Percentiles rank a stretch among this genome's conserved stretches.
Evolutionary conservation across 257 asterid genomes (phyloP).

Genomic region (Nicotiana benthamiana): DNA sequence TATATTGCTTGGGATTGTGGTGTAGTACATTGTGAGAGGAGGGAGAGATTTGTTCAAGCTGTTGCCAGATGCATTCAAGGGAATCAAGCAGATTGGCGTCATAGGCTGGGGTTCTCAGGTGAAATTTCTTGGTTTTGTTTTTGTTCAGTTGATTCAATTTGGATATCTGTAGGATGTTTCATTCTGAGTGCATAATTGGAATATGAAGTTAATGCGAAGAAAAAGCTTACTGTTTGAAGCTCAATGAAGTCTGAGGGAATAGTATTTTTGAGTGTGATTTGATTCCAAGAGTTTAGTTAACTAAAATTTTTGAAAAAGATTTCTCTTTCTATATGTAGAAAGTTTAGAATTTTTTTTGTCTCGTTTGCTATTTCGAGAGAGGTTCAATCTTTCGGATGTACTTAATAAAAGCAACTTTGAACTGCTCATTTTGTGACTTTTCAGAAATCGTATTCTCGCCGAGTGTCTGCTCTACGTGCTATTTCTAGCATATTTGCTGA

Average conservation of each 20-base stretch:
- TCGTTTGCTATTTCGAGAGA: not conserved
- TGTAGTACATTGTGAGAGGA: slow-evolving; percentile 89
- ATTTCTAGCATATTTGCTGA: not conserved
- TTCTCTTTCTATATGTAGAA: not conserved
- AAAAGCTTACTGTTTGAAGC: not conserved
- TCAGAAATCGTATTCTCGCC: not conserved
- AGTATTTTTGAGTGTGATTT: not conserved
- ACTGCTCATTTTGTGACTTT: not conserved
- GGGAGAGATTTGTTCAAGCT: slow-evolving; percentile 82
- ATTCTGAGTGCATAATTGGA: not conserved
- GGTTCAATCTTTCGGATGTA: not conserved
- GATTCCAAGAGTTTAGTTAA: not conserved
- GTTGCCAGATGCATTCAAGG: slow-evolving; percentile 89
- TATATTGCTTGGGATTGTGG: not conserved
- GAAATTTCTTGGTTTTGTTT: not conserved
- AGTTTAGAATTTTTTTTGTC: not conserved
- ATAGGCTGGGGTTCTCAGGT: slow-evolving; percentile 99
- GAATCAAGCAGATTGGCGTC: slow-evolving; percentile 92
- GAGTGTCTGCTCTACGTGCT: not conserved
- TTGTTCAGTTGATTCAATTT: not conserved
- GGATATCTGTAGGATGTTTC: not conserved
- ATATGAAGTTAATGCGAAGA: not conserved
- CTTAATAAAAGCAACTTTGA: not conserved
- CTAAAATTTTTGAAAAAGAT: not conserved
- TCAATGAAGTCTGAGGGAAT: not conserved